Evolutionary conservation across 2,329 filamentous ascomycete genomes (phyloP).

Genomic region (Stemphylium lycopersici): DNA sequence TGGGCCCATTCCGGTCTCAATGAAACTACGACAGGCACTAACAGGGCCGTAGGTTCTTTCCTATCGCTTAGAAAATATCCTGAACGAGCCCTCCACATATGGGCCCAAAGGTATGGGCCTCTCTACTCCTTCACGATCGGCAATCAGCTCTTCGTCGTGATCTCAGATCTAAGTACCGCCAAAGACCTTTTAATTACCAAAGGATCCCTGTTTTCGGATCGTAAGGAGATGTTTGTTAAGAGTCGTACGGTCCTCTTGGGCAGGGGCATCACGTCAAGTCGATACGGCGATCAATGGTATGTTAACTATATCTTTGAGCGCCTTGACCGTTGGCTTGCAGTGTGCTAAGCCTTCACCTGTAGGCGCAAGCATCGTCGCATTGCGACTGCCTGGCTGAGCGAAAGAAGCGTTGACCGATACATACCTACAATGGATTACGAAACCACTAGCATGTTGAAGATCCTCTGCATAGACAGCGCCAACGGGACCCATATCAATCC

Average conservation of each 20-base stretch:
- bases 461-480: slow-evolving; percentile 15
- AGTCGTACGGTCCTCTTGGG: slow-evolving; percentile 1
- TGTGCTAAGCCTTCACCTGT: not conserved
- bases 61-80: not conserved
- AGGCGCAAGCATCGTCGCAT: slow-evolving; percentile 23
- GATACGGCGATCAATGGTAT: not conserved
- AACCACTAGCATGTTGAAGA: slow-evolving; percentile 24
- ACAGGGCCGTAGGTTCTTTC: not conserved
- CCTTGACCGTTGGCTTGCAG: not conserved
- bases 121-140: slow-evolving; percentile 2
- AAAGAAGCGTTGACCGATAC: slow-evolving; percentile 19
- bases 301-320: not conserved
- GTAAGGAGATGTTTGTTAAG: not conserved
- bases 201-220: not conserved
- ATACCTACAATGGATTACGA: slow-evolving; percentile 23
- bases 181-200: not conserved
- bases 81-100: not conserved
- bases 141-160: slow-evolving; percentile 2
- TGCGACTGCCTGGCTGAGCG: slow-evolving; percentile 18
- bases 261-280: not conserved
- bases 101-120: not conserved
- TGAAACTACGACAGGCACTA: not conserved
- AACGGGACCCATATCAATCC: not conserved
- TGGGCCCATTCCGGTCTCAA: not conserved
- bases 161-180: not conserved